phyloP scores from a whole-genome alignment of 805 yeast genomes.

The Myxozyma melibiosi region DNA sequence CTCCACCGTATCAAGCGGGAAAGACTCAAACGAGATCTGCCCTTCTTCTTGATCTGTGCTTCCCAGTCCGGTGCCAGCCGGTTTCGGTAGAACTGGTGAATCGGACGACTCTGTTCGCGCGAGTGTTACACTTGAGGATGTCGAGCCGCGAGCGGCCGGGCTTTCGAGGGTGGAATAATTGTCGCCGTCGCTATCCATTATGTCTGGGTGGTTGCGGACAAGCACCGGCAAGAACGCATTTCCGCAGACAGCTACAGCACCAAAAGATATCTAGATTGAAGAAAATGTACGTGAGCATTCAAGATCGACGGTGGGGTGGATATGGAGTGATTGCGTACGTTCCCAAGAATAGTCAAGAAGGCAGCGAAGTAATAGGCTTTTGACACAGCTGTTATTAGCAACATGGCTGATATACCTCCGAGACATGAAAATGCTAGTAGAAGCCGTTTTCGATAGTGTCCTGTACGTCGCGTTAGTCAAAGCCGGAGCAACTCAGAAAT shows the following conservation, averaged over 20 bases:
- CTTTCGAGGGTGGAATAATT: not conserved
- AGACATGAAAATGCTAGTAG: slow-evolving; percentile 58
- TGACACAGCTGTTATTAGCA: slow-evolving; percentile 47
- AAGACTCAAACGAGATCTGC: slow-evolving; percentile 26
- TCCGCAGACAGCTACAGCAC: slow-evolving; percentile 79
- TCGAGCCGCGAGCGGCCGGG: slow-evolving; percentile 6
- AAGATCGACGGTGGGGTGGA: not conserved
- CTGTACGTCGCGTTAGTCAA: not conserved
- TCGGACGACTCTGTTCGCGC: not conserved
- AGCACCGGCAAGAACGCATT: slow-evolving; percentile 70
- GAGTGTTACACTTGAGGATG: slow-evolving; percentile 5
- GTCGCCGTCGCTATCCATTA: slow-evolving; percentile 3
- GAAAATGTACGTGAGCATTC: not conserved
- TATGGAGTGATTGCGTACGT: slow-evolving; percentile 43
- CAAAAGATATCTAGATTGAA: slow-evolving; percentile 53
- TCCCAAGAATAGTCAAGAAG: slow-evolving; percentile 60
- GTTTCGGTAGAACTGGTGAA: not conserved
- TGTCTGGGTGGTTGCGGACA: slow-evolving; percentile 48
- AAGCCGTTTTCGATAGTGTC: slow-evolving; percentile 59
- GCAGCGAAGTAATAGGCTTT: slow-evolving; percentile 56
- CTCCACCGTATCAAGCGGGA: slow-evolving; percentile 21
- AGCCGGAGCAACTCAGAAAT: not conserved
- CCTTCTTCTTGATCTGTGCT: not conserved
- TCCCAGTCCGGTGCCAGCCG: not conserved
- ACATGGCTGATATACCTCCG: slow-evolving; percentile 60